phyloP scores from a whole-genome alignment of 805 yeast genomes.

The Metschnikowia peoriensis region DNA sequence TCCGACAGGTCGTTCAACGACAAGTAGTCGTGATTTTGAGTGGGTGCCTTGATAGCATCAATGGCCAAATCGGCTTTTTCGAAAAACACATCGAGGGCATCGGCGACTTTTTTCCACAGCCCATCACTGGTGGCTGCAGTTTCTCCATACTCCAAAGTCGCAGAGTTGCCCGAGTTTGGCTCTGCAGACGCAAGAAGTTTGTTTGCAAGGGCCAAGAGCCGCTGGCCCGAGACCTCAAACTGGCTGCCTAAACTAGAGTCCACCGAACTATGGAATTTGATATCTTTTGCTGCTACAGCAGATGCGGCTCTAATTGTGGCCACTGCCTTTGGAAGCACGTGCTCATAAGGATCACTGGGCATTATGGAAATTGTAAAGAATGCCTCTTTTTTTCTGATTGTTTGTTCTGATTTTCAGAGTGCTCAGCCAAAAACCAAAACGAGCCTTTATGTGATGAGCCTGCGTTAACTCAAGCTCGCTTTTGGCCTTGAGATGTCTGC shows the following conservation, averaged over 20 bases:
- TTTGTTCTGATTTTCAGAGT: too few relatives aligned
- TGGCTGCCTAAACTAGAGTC: constrained; percentile 46
- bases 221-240: constrained; percentile 40
- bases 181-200: constrained; percentile 37
- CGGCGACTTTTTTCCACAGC: constrained; percentile 62
- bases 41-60: constrained; percentile 39
- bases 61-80: constrained; percentile 75
- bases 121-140: constrained; percentile 41
- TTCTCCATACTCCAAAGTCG: constrained; percentile 33
- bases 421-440: background rate
- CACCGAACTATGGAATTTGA: constrained; percentile 67
- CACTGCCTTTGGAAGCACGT: constrained; percentile 4
- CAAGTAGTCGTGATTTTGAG: constrained; percentile 19
- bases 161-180: constrained; percentile 17
- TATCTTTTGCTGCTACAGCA: constrained; percentile 74
- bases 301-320: constrained; percentile 50
- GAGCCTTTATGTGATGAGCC: background rate
- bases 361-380: background rate
- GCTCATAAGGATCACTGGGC: constrained; percentile 7
- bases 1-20: constrained; percentile 9
- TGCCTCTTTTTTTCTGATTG: background rate
- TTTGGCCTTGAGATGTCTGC: background rate
- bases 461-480: background rate
- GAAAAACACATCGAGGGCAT: constrained; percentile 63
- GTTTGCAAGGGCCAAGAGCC: constrained; percentile 47